Evolutionary conservation across 2,329 filamentous ascomycete species (phyloP), one percentile per base, ranked within the genome.

Genomic region (Scedosporium aurantiacum): DNA sequence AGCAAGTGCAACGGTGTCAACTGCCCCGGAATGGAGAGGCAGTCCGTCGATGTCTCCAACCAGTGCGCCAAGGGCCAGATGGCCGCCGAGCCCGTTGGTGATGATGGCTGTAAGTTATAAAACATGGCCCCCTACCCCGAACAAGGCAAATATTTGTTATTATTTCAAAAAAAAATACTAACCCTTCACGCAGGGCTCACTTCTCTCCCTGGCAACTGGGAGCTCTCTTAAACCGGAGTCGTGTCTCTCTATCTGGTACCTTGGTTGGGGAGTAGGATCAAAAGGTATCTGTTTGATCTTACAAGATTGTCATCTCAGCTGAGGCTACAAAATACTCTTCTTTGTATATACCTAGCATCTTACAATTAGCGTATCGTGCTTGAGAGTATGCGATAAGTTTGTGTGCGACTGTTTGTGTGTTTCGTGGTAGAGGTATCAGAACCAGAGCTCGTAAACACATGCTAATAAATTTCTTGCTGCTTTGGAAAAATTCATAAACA

Each of bases 31-130:
- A 57, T 61, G 60, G 40, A 45, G 52, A 57, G 60, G 37, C 60
- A 61, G 60, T 16, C 37, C 40, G 52, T 28, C 27, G 52, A 21
- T 12, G 60, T 57, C 16, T 57, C 60, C 37, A 61, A 61, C 27
- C 16, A 16, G 14, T 61, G 60, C 40, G 54, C 52, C 37, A 50
- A 61, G 60, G 61, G 71, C 28, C 77, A 80, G 65, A 75, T 78
- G 65, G 77, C 78, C 16, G 72, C 73, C 40, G 79, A 82, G 69
- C 64, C 74, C 7, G 76, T 80, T 60, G 58, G 58, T 32, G 58
- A 60, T 37, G 78, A 80, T 59, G 79, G 77, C 68, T 79, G 77
- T 61, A 61, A 61, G 60, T 61, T 4, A 25, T 40, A 60, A n/a
- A 57, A 7, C n/a, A 1, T 5, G 2, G 12, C 57, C 27, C 32